Evolutionary conservation across 257 asterid species (phyloP).

Genomic region (Solanum arcanum): DNA sequence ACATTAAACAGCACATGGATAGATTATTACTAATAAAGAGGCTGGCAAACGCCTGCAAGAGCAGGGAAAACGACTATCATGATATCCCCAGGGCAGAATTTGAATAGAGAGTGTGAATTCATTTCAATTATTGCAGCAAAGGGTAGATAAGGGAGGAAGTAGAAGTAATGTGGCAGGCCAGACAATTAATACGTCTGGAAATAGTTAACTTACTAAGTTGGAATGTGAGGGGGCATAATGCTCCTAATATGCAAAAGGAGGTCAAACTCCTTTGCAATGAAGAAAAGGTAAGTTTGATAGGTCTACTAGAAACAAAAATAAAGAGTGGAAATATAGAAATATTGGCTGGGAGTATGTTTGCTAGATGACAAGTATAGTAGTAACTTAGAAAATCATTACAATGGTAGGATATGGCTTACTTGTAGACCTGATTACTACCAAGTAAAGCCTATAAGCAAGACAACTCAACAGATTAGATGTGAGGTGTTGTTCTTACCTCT

Average conservation of each 20-base stretch:
- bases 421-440: too few relatives aligned
- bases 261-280: not conserved
- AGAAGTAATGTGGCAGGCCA: not conserved
- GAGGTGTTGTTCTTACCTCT: too few relatives aligned
- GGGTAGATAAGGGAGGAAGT: not conserved
- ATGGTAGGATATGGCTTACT: not conserved
- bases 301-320: not conserved
- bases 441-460: not conserved
- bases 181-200: too few relatives aligned
- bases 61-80: not conserved
- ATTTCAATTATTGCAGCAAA: not conserved
- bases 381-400: not conserved
- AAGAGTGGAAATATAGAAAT: not conserved
- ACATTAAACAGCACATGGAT: not conserved
- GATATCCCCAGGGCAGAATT: not conserved
- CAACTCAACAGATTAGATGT: not conserved
- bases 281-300: not conserved
- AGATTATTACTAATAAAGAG: not conserved
- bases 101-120: not conserved
- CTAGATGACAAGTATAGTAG: too few relatives aligned
- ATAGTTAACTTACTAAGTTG: not conserved
- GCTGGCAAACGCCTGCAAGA: not conserved
- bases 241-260: not conserved
- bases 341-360: too few relatives aligned
- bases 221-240: not conserved